These are phyloP conservation scores for Aspergillus flavus DNA, from an alignment of 2,329 filamentous ascomycete species.

Conservation along the genomic window DNA sequence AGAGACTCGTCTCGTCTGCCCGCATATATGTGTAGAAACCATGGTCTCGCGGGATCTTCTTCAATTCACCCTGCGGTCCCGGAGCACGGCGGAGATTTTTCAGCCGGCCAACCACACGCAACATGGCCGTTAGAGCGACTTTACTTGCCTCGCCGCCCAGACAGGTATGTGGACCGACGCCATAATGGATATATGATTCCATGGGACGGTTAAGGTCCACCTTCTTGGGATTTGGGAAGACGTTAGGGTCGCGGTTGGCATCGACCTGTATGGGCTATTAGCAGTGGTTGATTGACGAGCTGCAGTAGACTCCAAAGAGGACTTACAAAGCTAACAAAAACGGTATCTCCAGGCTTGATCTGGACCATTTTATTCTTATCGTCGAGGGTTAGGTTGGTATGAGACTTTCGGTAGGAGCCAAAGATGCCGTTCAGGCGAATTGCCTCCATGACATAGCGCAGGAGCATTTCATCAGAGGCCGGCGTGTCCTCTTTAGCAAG, in stretches of 20 bases:
- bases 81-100: conserved; percentile 63
- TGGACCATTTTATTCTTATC: conserved; percentile 53
- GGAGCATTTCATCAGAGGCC: conserved; percentile 64
- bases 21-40: conserved; percentile 64
- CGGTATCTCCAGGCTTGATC: conserved; percentile 59
- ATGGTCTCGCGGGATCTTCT: conserved; percentile 60
- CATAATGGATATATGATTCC: conserved; percentile 66
- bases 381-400: conserved; percentile 52
- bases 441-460: conserved; percentile 72
- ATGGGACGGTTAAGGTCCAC: conserved; percentile 67
- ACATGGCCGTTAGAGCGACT: conserved; percentile 67
- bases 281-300: conserved; percentile 46
- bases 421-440: conserved; percentile 68
- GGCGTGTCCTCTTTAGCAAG: conserved; percentile 59
- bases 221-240: conserved; percentile 63
- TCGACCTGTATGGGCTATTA: conserved; percentile 41
- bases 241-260: conserved; percentile 58
- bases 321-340: conserved; percentile 65
- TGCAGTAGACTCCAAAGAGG: conserved; percentile 59
- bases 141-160: conserved; percentile 64
- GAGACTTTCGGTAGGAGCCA: conserved; percentile 61
- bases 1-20: conserved; percentile 63
- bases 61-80: conserved; percentile 67
- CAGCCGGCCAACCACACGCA: conserved; percentile 65
- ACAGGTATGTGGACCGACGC: conserved; percentile 63